Base-by-base conservation (phyloP, 371 early-diverging fungal species). In the Mortierella sp. region DNA sequence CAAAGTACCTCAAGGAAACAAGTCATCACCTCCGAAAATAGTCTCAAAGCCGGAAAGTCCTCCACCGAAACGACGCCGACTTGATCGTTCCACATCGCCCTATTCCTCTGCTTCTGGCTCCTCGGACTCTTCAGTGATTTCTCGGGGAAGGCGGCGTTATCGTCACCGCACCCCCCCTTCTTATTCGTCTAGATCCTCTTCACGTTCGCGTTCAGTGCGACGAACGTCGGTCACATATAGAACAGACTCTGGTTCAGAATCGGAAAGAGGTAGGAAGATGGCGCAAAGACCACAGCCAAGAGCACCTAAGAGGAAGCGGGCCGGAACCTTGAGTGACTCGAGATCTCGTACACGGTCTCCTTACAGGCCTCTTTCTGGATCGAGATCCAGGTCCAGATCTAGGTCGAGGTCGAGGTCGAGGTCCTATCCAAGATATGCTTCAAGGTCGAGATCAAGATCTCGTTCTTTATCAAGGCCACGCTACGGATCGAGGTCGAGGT, bases 401-500 rank as follows among this genome's bases (percentile, higher is more conserved):
- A 53, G 19, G 53, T 53, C 53, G 1, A 12, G 53, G 4, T 53
- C 53, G 11, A 19, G 53, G 26, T 53, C 53, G 26, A 19, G 53
- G 21, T 50, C 50, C n/a, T 21, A 21, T 5, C 21, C 50, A 3
- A 4, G 50, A 6, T 53, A 19, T 9, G 23, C 23, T 1, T 53
- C 53, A 12, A 19, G 53, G 21, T 53, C 53, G 53, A 19, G 53
- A 12, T 53, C 53, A 4, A 19, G 53, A 19, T 53, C 53, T 16
- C 53, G 53, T 19, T 53, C 53, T 9, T 9, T 19, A 26, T 53
- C 53, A 23, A 16, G 53, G 21, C 23, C 19, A 9, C 53, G 53
- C 18, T 53, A 53, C 23, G 23, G 53, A 19, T 63, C 53, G 46
- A 30, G 63, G 43, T 47, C 61, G 28, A 23, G 16, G 48, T 48